A percentile compares a stretch with the other conserved stretches of the same genome.
Conservation (phyloP, 2,329 filamentous ascomycete genomes). For the Ceratocystis diversiconidia region DNA sequence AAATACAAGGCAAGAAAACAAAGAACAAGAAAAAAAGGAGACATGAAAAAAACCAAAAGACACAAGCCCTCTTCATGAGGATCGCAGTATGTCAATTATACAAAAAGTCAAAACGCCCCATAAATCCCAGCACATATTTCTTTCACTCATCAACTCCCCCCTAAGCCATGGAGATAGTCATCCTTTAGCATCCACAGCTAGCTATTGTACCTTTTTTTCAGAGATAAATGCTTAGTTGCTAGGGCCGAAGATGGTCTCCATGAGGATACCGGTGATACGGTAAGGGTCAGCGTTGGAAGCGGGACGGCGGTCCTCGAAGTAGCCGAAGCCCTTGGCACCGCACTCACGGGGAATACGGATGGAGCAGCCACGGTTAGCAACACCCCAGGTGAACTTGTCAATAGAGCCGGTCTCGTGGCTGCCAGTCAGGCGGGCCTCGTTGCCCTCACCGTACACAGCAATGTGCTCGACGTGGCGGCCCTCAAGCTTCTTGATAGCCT, state of each 20-base stretch:
- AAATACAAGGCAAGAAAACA: constrained; percentile 12
- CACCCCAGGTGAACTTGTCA: constrained; percentile 84
- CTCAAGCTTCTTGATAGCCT: constrained; percentile 70
- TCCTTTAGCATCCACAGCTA: background rate
- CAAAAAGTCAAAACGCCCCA: constrained; percentile 17
- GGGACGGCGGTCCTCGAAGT: constrained; percentile 76
- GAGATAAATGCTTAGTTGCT: constrained; percentile 14
- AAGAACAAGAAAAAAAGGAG: background rate
- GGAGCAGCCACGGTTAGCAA: constrained; percentile 88
- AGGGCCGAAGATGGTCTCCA: constrained; percentile 46
- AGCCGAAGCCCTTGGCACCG: constrained; percentile 79
- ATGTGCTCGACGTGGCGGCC: constrained; percentile 71
- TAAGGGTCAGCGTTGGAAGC: constrained; percentile 83
- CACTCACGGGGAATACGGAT: constrained; percentile 82
- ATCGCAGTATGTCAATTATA: constrained; percentile 10
- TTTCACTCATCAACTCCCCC: constrained; percentile 15
- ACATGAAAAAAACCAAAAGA: constrained; percentile 1
- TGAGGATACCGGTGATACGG: constrained; percentile 65
- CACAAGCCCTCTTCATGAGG: constrained; percentile 1
- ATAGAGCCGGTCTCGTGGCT: constrained; percentile 88
- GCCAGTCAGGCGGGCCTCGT: constrained; percentile 85
- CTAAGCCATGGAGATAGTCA: background rate
- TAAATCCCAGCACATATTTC: constrained; percentile 12
- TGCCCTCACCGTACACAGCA: constrained; percentile 88
- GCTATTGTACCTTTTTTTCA: background rate